Evolutionary conservation across 441 rosid species (phyloP).

Genomic region (Hypseocharis bilobata): DNA sequence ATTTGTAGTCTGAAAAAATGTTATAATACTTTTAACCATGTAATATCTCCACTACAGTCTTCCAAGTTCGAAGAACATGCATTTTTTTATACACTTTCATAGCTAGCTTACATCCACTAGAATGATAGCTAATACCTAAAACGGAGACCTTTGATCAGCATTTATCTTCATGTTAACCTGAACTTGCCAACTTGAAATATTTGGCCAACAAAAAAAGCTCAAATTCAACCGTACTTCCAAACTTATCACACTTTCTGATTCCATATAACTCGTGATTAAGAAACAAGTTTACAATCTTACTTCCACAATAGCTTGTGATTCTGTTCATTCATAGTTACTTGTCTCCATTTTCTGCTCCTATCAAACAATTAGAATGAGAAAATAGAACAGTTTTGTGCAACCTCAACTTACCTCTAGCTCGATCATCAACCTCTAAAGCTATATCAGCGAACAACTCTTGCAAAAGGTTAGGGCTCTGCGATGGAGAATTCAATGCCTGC

Average conservation of each 20-base stretch:
- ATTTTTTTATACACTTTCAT: not conserved
- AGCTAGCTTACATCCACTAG: not conserved
- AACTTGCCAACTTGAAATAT: not conserved
- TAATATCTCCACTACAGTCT: not conserved
- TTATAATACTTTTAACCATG: not conserved
- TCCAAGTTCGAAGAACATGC: not conserved
- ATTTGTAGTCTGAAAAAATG: not conserved
- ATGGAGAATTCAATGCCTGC: constrained; percentile 73
- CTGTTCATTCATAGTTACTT: not conserved
- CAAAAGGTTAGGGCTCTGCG: constrained; percentile 71
- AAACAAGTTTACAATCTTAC: not conserved
- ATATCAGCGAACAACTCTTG: constrained; percentile 85
- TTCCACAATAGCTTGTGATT: not conserved
- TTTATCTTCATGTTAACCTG: not conserved
- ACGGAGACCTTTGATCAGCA: not conserved
- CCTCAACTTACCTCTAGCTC: constrained; percentile 62
- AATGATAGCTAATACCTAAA: no score
- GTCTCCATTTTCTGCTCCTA: no score
- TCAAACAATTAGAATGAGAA: no score
- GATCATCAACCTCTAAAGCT: constrained; percentile 87
- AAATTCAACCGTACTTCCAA: not conserved
- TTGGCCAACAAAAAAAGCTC: not conserved
- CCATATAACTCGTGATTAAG: not conserved
- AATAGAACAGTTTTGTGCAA: not conserved
- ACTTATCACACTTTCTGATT: not conserved